Evolutionary conservation across 2,329 filamentous ascomycete genomes (phyloP).

Genomic region (Alternaria consortialis): DNA sequence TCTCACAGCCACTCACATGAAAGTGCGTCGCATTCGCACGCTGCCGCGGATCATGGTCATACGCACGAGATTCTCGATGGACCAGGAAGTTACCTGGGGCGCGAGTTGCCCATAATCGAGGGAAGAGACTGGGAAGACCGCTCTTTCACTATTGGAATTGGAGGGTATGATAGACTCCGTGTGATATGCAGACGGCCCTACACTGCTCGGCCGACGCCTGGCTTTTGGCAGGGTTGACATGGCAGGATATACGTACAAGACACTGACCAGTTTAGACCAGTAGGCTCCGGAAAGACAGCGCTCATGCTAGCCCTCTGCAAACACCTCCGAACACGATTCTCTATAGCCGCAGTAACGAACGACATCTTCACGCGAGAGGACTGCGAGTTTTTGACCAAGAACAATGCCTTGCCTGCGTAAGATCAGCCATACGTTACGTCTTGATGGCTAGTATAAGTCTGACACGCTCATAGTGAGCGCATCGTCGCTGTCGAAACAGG

Average conservation of each 20-base stretch:
- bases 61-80: constrained; percentile 95
- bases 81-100: constrained; percentile 85
- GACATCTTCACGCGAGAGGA: constrained; percentile 99
- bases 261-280: constrained; percentile 68
- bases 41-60: constrained; percentile 82
- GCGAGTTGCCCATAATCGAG: constrained; percentile 93
- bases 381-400: constrained; percentile 92
- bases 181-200: neutral
- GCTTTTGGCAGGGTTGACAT: neutral
- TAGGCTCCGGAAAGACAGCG: constrained; percentile 96
- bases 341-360: constrained; percentile 95
- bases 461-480: constrained; percentile 58
- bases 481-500: constrained; percentile 98
- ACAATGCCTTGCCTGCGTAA: constrained; percentile 79
- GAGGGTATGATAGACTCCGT: constrained; percentile 72
- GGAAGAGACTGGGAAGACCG: constrained; percentile 87
- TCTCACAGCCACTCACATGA: constrained; percentile 49
- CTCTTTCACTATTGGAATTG: constrained; percentile 97
- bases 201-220: neutral
- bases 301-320: constrained; percentile 94
- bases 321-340: constrained; percentile 80
- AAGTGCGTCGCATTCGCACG: constrained; percentile 56
- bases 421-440: neutral
- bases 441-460: neutral
- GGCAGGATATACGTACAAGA: constrained; percentile 7